Base-by-base conservation (phyloP, 2,329 filamentous ascomycete species). In the Talaromyces sp. region DNA sequence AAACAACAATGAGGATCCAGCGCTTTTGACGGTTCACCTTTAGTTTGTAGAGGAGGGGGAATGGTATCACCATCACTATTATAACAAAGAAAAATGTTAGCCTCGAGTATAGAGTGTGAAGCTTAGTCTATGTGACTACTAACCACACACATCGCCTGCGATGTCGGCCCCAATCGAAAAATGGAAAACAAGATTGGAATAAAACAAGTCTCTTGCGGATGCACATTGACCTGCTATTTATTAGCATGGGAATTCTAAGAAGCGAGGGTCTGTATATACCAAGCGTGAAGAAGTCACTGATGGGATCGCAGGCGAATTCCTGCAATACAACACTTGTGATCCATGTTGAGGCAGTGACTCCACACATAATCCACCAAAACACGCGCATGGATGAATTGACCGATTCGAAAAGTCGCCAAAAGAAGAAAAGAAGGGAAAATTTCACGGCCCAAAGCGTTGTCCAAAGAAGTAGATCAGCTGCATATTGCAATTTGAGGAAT, bases 291-390 rank as follows among this genome's bases (percentile, higher is more conserved):
- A 42, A 42, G 22, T 42, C 40, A 1, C 40, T 16, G 8, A 42
- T 42, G 14, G 40, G 40, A 17, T 42, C 24, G 16, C 40, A 42
- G 11, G 40, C 40, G 9, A 42, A 42, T 24, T 42, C 14, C 9
- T 42, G 40, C 4, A 42, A 24, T 11, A 29, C 17, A 16, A 42
- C 14, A 27, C 40, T 42, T 3, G 40, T 42, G 3, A 42, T 30
- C 40, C 40, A 42, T n/a, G 40, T 42, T 2, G 40, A 42, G 20
- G 24, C 40, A 8, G 40, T 42, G 22, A 42, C 27, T 24, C 40
- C 40, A 27, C 40, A 42, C 40, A 42, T 42, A 10, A 42, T 29
- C 40, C 40, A 42, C 40, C 40, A 42, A 17, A 42, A 42, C 3
- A 42, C 14, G 9, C 27, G 24, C 22, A 42, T 42, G 8, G 40